These are phyloP conservation scores for Calycina marina DNA, from an alignment of 2,329 filamentous ascomycete species.

Conservation along the genomic window DNA sequence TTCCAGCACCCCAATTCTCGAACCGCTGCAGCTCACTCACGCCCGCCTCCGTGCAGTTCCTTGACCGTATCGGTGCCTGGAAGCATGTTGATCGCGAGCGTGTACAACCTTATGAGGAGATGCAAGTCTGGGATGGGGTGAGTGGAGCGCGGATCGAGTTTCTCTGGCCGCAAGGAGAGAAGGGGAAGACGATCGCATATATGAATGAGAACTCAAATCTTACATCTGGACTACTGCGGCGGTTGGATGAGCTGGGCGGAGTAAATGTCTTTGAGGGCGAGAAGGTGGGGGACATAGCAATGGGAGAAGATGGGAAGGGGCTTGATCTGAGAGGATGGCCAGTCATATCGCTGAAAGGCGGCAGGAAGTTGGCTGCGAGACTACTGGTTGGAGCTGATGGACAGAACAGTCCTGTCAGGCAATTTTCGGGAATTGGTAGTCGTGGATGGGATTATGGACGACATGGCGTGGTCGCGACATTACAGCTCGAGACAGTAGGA, in stretches of 20 bases:
- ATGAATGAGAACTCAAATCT: conserved; percentile 95
- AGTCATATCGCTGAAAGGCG: conserved; percentile 54
- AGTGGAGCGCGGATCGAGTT: conserved; percentile 81
- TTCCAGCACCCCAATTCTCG: conserved; percentile 58
- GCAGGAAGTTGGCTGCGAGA: conserved; percentile 57
- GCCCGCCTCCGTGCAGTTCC: conserved; percentile 69
- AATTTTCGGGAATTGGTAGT: conserved; percentile 74
- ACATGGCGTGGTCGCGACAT: conserved; percentile 81
- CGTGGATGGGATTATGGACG: conserved; percentile 88
- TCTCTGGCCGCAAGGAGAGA: conserved; percentile 53
- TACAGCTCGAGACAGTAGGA: conserved; percentile 52
- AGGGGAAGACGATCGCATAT: conserved; percentile 62
- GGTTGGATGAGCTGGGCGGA: conserved; percentile 53
- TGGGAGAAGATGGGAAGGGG: conserved; percentile 54
- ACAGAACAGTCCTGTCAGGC: conserved; percentile 81
- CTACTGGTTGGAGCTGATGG: conserved; percentile 88
- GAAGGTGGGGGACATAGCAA: conserved; percentile 63
- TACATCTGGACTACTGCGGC: conserved; percentile 59
- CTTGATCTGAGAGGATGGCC: conserved; percentile 80
- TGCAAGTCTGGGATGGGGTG: conserved; percentile 97
- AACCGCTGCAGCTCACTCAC: conserved; percentile 95
- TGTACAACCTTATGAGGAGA: conserved; percentile 80
- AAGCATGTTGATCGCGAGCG: conserved; percentile 54
- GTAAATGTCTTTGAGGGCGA: conserved; percentile 62
- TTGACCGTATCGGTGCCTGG: conserved; percentile 79